Percentiles rank a stretch among this genome's conserved stretches.
Conservation (phyloP, 163 green algal species). For the Scenedesmus sp. region DNA sequence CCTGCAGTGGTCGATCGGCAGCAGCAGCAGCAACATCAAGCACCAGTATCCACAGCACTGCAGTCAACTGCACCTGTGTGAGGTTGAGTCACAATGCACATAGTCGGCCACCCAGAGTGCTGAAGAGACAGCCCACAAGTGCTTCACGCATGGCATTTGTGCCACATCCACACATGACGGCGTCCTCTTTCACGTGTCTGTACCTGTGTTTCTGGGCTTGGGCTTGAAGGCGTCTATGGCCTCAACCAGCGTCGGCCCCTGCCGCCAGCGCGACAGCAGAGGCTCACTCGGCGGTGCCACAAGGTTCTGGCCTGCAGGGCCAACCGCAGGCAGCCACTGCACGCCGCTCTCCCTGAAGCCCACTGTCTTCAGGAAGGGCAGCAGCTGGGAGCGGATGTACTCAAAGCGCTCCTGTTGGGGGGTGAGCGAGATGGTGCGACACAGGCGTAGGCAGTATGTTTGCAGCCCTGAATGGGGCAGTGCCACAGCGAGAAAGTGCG, state of each 20-base stretch:
- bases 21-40: background rate
- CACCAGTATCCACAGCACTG: too few relatives aligned
- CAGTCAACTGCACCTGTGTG: too few relatives aligned
- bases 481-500: too few relatives aligned
- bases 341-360: conserved; percentile 79
- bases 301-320: conserved; percentile 91
- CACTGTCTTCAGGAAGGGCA: conserved; percentile 87
- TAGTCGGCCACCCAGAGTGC: too few relatives aligned
- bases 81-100: too few relatives aligned
- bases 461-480: too few relatives aligned
- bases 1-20: conserved; percentile 33
- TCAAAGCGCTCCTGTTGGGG: conserved; percentile 84
- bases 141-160: too few relatives aligned
- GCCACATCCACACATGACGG: too few relatives aligned
- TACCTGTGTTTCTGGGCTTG: conserved; percentile 66
- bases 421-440: background rate
- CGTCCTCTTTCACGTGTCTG: too few relatives aligned
- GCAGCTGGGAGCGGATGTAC: conserved; percentile 79
- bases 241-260: conserved; percentile 72
- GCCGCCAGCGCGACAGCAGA: conserved; percentile 66
- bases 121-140: too few relatives aligned
- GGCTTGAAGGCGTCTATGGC: conserved; percentile 90
- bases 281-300: conserved; percentile 61
- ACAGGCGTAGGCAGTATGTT: too few relatives aligned
- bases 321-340: conserved; percentile 90